Conservation (phyloP, 768 basidiomycete genomes). For the Termitomyces sp. region DNA sequence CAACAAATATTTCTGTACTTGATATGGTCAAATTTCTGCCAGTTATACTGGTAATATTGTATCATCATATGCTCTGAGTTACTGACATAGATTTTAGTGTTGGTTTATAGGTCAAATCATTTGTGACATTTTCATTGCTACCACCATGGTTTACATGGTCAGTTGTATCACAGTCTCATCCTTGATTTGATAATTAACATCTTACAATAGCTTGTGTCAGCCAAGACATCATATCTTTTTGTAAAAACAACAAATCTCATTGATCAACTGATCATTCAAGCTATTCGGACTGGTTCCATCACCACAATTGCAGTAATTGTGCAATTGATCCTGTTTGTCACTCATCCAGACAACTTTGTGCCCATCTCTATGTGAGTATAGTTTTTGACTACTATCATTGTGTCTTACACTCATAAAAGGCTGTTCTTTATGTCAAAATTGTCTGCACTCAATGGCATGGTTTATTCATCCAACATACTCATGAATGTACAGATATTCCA, state of each 20-base stretch:
- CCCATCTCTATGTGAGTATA: not conserved
- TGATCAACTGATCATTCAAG: not conserved
- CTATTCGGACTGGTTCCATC: not conserved
- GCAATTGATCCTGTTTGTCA: not conserved
- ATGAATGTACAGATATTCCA: not conserved
- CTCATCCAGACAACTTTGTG: not conserved
- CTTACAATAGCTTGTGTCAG: not conserved
- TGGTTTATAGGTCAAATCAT: not conserved
- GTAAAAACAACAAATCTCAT: not conserved
- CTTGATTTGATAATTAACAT: not conserved
- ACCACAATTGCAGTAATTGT: not conserved
- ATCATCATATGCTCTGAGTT: not conserved
- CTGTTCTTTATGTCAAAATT: not conserved
- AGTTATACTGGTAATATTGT: not conserved
- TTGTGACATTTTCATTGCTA: conserved; percentile 1
- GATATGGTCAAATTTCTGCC: not conserved
- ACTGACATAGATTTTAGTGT: not conserved
- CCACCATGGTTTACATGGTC: not conserved
- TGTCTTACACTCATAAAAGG: not conserved
- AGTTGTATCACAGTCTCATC: not conserved
- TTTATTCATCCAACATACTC: too few relatives aligned
- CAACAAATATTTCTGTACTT: not conserved
- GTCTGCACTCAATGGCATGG: not conserved
- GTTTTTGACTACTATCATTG: too few relatives aligned
- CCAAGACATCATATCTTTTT: not conserved